phyloP scores from a whole-genome alignment of 2,329 filamentous ascomycete genomes.

The Cladophialophora yegresii region DNA sequence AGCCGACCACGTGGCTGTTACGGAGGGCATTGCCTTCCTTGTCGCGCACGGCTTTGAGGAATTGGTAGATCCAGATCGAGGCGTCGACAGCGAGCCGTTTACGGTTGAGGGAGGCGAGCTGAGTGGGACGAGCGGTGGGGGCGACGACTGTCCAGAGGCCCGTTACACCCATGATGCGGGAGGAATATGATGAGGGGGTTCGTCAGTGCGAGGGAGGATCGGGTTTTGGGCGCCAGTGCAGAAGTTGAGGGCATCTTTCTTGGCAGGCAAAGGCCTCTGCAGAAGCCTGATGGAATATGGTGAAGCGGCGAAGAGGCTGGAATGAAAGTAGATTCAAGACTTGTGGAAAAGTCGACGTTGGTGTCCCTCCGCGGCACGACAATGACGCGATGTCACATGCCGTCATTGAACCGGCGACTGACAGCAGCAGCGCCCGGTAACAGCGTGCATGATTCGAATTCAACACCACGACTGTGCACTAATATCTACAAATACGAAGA shows the following conservation, averaged over 20 bases:
- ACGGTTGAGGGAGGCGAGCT: slow-evolving; percentile 91
- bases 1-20: slow-evolving; percentile 94
- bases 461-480: background rate
- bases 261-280: background rate
- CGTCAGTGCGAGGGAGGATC: background rate
- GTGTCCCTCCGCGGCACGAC: slow-evolving; percentile 5
- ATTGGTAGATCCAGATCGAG: slow-evolving; percentile 99
- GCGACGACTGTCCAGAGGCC: slow-evolving; percentile 96
- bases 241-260: background rate
- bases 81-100: slow-evolving; percentile 97
- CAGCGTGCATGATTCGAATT: background rate
- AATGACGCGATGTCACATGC: slow-evolving; percentile 24
- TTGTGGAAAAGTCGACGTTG: background rate
- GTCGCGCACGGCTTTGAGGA: slow-evolving; percentile 96
- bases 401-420: background rate
- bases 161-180: slow-evolving; percentile 80
- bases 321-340: background rate
- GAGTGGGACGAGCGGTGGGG: slow-evolving; percentile 91
- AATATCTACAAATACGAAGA: background rate
- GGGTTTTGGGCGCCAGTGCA: background rate
- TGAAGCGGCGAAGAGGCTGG: background rate
- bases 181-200: background rate
- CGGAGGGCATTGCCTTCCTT: slow-evolving; percentile 96
- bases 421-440: background rate
- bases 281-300: background rate